Evolutionary conservation across 202 grass and related monocot species (phyloP), one percentile per base, ranked within the genome.

Genomic region (Setaria italica): DNA sequence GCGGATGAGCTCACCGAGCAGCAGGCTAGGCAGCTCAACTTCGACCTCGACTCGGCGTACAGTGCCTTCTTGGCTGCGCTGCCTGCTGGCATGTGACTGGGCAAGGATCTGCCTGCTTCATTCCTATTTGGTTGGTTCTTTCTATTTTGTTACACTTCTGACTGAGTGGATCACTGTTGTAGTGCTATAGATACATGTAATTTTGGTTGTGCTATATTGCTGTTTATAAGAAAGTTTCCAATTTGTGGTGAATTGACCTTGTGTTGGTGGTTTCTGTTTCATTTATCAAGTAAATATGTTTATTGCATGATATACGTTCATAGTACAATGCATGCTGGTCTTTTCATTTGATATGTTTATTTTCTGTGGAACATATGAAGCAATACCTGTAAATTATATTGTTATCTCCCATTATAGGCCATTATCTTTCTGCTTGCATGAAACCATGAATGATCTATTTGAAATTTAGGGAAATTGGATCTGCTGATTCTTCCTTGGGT

Each of bases 1-100:
- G 90, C 91, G 21, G 96, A 99, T 17, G 91, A 99, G 84, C 88
- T 99, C 68, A 96, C 96, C 0, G 96, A 99, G 72, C 93, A 94
- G 79, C 96, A 96, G 88, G 93, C 96, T 0, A 90, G 97, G 58
- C 97, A 94, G 77, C 93, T 99, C 82, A 86, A 99, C 51, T 99
- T 96, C 66, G 97, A 99, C n/a, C 90, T 99, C 9, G 93, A 99
- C 29, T 96, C 93, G 1, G 94, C 93, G 0, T 99, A 99, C 47
- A 96, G 87, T 35, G 76, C 91, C 0, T 99, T 99, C 85, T 90
- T 96, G 93, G 93, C 97, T 15, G 92, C 97, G 4, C 88, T 99
- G 42, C 97, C 96, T 6, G 77, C 85, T 0, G 91, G 91, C 9
- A 67, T 88, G 32, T 96, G 80, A 92, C 50, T 6, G 49, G 17